These are phyloP conservation scores for Fusarium sp. DNA, from an alignment of 2,329 filamentous ascomycete genomes.

Conservation along the genomic window DNA sequence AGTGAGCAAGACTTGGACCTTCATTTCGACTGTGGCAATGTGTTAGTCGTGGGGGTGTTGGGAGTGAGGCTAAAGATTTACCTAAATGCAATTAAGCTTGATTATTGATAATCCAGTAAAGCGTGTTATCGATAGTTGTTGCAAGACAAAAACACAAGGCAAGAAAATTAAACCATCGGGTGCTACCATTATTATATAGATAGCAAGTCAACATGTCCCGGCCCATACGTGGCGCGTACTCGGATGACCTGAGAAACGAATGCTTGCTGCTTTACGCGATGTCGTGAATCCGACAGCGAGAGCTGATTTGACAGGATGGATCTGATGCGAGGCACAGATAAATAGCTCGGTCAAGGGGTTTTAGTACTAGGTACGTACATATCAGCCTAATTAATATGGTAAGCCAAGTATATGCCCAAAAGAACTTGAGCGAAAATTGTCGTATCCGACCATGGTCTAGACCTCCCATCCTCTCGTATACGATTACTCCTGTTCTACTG, in stretches of 20 bases:
- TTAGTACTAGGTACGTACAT: background rate
- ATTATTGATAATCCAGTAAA: background rate
- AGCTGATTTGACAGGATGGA: background rate
- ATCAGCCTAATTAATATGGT: background rate
- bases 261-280: slow-evolving; percentile 7
- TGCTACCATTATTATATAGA: too few species aligned
- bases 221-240: background rate
- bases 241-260: background rate
- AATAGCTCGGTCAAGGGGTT: too few species aligned
- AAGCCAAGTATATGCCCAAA: background rate
- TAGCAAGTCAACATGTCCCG: background rate
- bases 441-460: background rate
- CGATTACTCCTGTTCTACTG: background rate
- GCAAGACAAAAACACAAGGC: too few species aligned
- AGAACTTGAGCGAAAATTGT: background rate
- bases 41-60: background rate
- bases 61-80: background rate
- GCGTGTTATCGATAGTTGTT: too few species aligned
- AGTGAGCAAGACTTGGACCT: slow-evolving; percentile 1
- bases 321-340: background rate
- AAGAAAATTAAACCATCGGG: too few species aligned
- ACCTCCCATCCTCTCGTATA: background rate
- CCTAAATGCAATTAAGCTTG: background rate
- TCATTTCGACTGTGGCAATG: slow-evolving; percentile 1
- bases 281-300: background rate